Evolutionary conservation across 371 early-diverging fungal genomes (phyloP).

Genomic region (Syncephalastrum racemosum): DNA sequence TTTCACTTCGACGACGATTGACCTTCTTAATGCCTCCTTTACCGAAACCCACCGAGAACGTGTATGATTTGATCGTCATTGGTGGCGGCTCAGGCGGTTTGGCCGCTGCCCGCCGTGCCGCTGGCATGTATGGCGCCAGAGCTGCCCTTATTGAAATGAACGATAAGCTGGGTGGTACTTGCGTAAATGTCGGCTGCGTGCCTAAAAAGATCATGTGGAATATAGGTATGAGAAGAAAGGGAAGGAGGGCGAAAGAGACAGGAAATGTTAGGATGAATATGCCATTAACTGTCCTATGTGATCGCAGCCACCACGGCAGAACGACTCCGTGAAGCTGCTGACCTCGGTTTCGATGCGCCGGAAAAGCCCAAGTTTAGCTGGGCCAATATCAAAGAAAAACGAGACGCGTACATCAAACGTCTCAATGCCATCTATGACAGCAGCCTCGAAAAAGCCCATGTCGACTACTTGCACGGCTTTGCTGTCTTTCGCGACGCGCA

Average conservation of each 20-base stretch:
- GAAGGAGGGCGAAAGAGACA: not conserved
- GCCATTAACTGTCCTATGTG: not conserved
- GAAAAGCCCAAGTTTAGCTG: constrained; percentile 62
- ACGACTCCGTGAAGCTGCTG: constrained; percentile 80
- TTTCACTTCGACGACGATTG: too few species aligned
- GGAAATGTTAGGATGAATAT: not conserved
- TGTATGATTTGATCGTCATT: constrained; percentile 89
- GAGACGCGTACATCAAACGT: constrained; percentile 94
- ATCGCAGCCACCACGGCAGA: constrained; percentile 79
- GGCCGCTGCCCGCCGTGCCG: constrained; percentile 92
- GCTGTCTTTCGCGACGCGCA: constrained; percentile 81
- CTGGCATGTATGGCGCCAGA: constrained; percentile 81
- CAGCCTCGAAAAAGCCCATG: constrained; percentile 85
- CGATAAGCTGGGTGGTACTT: constrained; percentile 89
- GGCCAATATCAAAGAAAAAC: constrained; percentile 79
- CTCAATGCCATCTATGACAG: constrained; percentile 95
- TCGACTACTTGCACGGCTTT: constrained; percentile 81
- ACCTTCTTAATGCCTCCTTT: constrained; percentile 15
- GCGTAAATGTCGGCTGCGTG: constrained; percentile 97
- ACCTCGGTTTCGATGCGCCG: constrained; percentile 80
- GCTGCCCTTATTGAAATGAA: constrained; percentile 89
- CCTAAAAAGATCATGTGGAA: constrained; percentile 99
- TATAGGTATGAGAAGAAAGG: constrained; percentile 52
- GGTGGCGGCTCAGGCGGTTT: constrained; percentile 89
- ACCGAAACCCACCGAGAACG: constrained; percentile 22